These are phyloP conservation scores for Agastache rugosa DNA, from an alignment of 257 asterid species.

Conservation along the genomic window DNA sequence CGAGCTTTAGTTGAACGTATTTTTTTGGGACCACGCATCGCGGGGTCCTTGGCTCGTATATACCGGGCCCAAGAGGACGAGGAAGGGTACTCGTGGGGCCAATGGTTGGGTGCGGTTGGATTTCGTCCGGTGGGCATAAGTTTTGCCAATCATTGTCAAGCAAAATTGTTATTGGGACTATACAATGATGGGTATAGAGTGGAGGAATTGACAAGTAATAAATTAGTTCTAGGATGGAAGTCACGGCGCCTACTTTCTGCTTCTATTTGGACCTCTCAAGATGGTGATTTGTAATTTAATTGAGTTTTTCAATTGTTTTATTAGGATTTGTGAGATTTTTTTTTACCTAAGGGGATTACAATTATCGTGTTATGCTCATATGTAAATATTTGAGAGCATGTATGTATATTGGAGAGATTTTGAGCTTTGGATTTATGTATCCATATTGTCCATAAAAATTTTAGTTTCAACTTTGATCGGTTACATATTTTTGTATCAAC, in stretches of 20 bases:
- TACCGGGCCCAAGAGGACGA: slow-evolving; percentile 45
- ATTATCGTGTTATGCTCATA: background rate
- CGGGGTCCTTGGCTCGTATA: slow-evolving; percentile 57
- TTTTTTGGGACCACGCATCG: slow-evolving; percentile 66
- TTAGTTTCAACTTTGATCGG: background rate
- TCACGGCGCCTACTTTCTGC: slow-evolving; percentile 77
- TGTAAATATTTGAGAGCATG: background rate
- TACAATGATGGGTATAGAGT: slow-evolving; percentile 81
- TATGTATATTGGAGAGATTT: slow-evolving; percentile 8
- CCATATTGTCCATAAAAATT: background rate
- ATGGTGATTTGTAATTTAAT: slow-evolving; percentile 42
- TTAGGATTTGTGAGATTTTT: background rate
- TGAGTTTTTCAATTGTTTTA: background rate
- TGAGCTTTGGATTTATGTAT: background rate
- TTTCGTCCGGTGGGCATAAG: slow-evolving; percentile 50
- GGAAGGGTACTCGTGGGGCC: slow-evolving; percentile 58
- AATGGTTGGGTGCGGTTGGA: slow-evolving; percentile 61
- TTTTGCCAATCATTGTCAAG: slow-evolving; percentile 81
- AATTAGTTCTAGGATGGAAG: slow-evolving; percentile 80
- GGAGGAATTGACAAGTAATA: slow-evolving; percentile 66
- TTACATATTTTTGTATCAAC: background rate
- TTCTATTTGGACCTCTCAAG: slow-evolving; percentile 71
- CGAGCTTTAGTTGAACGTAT: slow-evolving; percentile 71
- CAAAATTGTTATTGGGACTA: slow-evolving; percentile 68
- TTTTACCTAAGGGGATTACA: background rate